Evolutionary conservation across 2,329 filamentous ascomycete genomes (phyloP).

Genomic region (Microsporum audouinii): DNA sequence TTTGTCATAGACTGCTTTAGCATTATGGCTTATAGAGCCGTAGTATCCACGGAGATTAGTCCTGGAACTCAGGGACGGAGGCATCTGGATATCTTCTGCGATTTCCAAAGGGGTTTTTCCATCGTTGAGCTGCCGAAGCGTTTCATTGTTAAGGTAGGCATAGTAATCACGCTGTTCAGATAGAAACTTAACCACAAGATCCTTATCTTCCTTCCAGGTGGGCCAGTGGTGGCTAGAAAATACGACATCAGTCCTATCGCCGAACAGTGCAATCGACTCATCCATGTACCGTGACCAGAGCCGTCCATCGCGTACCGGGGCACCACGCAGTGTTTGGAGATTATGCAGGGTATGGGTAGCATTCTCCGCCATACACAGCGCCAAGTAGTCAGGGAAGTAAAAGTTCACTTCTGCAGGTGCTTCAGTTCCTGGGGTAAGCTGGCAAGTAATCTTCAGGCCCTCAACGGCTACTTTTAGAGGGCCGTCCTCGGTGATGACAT

Average conservation of each 20-base stretch:
- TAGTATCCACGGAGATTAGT: slow-evolving; percentile 23
- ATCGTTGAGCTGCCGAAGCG: slow-evolving; percentile 29
- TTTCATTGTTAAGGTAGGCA: slow-evolving; percentile 33
- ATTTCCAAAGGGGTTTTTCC: slow-evolving; percentile 32
- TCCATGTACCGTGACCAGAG: slow-evolving; percentile 32
- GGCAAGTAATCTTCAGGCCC: too few relatives aligned
- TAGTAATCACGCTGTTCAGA: slow-evolving; percentile 32
- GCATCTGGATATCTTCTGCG: slow-evolving; percentile 28
- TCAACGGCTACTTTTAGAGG: too few relatives aligned
- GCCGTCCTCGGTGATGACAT: too few relatives aligned
- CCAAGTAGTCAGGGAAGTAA: too few relatives aligned
- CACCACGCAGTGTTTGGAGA: slow-evolving; percentile 25
- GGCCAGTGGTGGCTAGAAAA: slow-evolving; percentile 35
- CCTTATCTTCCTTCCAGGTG: slow-evolving; percentile 25
- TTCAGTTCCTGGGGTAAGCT: too few relatives aligned
- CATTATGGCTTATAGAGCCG: too few relatives aligned
- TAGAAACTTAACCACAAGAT: slow-evolving; percentile 14
- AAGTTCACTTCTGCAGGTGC: too few relatives aligned
- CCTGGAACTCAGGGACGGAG: slow-evolving; percentile 21
- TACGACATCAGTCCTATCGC: slow-evolving; percentile 23
- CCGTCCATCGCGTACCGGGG: slow-evolving; percentile 32
- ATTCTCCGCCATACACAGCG: too few relatives aligned
- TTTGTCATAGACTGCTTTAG: too few relatives aligned
- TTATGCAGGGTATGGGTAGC: too few relatives aligned
- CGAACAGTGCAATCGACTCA: slow-evolving; percentile 30